These are phyloP conservation scores for Helotiales sp. DNA, from an alignment of 2,329 filamentous ascomycete species.

Conservation along the genomic window DNA sequence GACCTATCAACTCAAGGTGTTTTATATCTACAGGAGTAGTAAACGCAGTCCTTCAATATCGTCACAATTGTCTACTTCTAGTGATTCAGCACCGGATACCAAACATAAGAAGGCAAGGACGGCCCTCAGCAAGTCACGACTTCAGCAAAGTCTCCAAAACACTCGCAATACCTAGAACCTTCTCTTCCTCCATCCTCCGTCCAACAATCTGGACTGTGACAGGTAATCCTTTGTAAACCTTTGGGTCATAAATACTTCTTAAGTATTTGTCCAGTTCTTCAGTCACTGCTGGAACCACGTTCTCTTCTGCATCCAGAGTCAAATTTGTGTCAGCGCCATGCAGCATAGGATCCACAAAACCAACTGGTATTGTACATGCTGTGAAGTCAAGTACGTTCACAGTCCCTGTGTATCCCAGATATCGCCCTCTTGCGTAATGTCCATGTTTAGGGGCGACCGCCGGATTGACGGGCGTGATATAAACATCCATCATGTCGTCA, in stretches of 20 bases:
- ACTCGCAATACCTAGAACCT: constrained; percentile 29
- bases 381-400: constrained; percentile 71
- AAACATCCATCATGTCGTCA: constrained; percentile 49
- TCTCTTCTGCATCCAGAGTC: constrained; percentile 28
- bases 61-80: too few species aligned
- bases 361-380: constrained; percentile 57
- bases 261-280: background rate
- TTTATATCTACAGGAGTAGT: too few species aligned
- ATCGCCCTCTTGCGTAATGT: constrained; percentile 42
- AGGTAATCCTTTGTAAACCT: constrained; percentile 37
- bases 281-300: constrained; percentile 1
- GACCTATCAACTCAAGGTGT: too few species aligned
- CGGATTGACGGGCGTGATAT: constrained; percentile 58
- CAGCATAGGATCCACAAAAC: constrained; percentile 32
- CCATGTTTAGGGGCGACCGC: constrained; percentile 48
- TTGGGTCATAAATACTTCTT: constrained; percentile 25
- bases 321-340: constrained; percentile 25
- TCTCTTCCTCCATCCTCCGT: constrained; percentile 37
- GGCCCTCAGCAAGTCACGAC: too few species aligned
- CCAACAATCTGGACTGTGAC: constrained; percentile 40
- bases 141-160: too few species aligned
- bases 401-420: constrained; percentile 62
- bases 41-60: too few species aligned
- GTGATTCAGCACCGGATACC: too few species aligned
- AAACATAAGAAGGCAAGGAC: too few species aligned